These are phyloP conservation scores for Apiospora marii DNA, from an alignment of 2,329 filamentous ascomycete species.

Conservation along the genomic window DNA sequence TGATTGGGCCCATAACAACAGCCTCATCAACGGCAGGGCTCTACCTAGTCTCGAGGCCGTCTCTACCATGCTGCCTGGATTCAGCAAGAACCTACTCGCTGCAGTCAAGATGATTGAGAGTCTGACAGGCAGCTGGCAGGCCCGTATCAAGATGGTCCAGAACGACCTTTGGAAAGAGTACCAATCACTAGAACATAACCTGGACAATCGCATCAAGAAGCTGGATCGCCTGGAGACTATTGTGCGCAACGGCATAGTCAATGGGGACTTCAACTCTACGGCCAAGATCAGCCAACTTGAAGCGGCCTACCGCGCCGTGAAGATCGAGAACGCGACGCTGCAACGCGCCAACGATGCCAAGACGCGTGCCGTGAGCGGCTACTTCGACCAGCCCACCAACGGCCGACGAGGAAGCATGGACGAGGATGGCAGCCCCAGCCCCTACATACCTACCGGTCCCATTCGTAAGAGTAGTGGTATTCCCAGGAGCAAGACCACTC, in stretches of 20 bases:
- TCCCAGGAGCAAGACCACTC: slow-evolving; percentile 49
- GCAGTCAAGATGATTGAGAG: slow-evolving; percentile 88
- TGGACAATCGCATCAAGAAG: slow-evolving; percentile 82
- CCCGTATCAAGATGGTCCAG: slow-evolving; percentile 84
- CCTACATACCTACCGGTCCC: slow-evolving; percentile 62
- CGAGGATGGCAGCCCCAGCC: slow-evolving; percentile 58
- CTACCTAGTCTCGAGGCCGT: slow-evolving; percentile 87
- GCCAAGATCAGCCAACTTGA: slow-evolving; percentile 62
- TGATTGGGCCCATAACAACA: slow-evolving; percentile 92
- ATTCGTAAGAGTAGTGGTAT: slow-evolving; percentile 39
- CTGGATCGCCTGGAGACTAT: slow-evolving; percentile 86
- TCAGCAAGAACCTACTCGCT: slow-evolving; percentile 86
- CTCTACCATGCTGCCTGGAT: slow-evolving; percentile 83
- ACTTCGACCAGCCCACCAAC: slow-evolving; percentile 45
- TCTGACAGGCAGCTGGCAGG: slow-evolving; percentile 79
- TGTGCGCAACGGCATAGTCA: slow-evolving; percentile 70
- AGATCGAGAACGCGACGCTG: slow-evolving; percentile 74
- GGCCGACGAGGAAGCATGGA: slow-evolving; percentile 51
- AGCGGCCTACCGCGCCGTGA: slow-evolving; percentile 68
- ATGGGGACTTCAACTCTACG: slow-evolving; percentile 53
- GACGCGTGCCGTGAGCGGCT: slow-evolving; percentile 45
- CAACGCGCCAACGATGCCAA: slow-evolving; percentile 68
- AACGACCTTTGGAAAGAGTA: slow-evolving; percentile 92
- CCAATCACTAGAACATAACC: slow-evolving; percentile 80
- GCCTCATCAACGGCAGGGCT: slow-evolving; percentile 84